Conservation (phyloP, 2,329 filamentous ascomycete species). For the Chaetomium strumarium region DNA sequence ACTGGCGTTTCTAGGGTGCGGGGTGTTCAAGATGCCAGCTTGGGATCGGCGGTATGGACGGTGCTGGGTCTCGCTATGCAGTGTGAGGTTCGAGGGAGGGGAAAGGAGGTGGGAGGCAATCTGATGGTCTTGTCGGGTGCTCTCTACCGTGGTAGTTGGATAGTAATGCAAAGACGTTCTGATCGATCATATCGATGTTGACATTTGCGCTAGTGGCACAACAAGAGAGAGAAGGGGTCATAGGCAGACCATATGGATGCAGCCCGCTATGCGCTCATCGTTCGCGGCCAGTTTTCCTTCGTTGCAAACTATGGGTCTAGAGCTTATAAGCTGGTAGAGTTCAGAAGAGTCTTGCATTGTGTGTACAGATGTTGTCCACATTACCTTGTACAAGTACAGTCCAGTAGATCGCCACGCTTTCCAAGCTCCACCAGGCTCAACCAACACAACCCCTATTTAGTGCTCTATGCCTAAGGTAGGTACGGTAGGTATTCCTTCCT, state of each 20-base stretch:
- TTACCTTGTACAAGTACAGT: background rate
- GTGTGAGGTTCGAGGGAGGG: background rate
- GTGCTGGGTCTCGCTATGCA: background rate
- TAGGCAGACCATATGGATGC: too few relatives aligned
- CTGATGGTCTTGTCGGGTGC: conserved; percentile 2
- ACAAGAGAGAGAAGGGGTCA: too few relatives aligned
- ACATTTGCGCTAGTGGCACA: too few relatives aligned
- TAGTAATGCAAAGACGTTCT: background rate
- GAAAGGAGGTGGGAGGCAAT: background rate
- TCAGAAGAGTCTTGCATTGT: too few relatives aligned
- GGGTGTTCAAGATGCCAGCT: conserved; percentile 1
- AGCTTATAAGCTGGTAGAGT: too few relatives aligned
- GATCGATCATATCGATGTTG: too few relatives aligned
- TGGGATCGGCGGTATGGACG: conserved; percentile 3
- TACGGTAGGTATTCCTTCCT: background rate
- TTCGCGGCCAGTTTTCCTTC: too few relatives aligned
- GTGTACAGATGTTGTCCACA: too few relatives aligned
- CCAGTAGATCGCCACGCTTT: background rate
- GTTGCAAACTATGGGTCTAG: too few relatives aligned
- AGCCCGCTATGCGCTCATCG: too few relatives aligned
- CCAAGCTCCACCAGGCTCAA: background rate
- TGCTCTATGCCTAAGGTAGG: background rate
- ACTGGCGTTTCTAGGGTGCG: conserved; percentile 18
- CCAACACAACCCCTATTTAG: background rate
- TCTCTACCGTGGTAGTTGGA: background rate